phyloP scores from a whole-genome alignment of 2,329 filamentous ascomycete genomes.

The Colletotrichum nymphaeae region DNA sequence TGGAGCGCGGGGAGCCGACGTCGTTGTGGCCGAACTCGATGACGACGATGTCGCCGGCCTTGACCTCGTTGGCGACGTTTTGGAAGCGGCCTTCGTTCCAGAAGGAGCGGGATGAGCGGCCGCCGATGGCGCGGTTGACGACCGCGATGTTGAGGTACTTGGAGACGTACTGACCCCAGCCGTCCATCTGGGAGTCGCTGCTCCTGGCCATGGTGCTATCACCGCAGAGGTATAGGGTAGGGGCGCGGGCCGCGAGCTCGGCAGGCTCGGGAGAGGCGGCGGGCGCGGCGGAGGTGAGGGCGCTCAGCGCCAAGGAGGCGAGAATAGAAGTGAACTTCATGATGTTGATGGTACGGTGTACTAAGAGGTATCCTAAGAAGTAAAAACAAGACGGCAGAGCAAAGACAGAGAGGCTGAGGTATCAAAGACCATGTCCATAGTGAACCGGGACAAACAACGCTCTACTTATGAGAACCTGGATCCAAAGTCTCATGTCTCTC shows the following conservation, averaged over 20 bases:
- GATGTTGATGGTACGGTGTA: background rate
- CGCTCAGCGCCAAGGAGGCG: conserved; percentile 28
- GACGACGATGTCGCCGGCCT: conserved; percentile 72
- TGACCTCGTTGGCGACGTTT: conserved; percentile 62
- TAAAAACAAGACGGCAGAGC: background rate
- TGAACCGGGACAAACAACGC: background rate
- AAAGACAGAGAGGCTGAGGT: background rate
- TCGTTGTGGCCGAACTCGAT: conserved; percentile 83
- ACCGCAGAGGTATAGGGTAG: conserved; percentile 66
- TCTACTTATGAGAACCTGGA: background rate
- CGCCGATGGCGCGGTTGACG: conserved; percentile 74
- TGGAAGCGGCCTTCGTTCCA: conserved; percentile 75
- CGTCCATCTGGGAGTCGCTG: conserved; percentile 57
- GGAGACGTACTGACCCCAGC: conserved; percentile 72
- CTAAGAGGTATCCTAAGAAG: background rate
- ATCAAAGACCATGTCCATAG: background rate
- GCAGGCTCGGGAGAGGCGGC: background rate
- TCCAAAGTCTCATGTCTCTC: background rate
- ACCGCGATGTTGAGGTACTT: conserved; percentile 55
- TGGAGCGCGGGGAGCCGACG: conserved; percentile 64
- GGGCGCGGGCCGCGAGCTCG: conserved; percentile 29
- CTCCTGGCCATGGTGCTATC: conserved; percentile 72
- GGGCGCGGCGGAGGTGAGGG: conserved; percentile 37
- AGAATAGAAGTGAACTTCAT: conserved; percentile 31
- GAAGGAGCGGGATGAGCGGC: conserved; percentile 74